Percentiles rank a stretch among this genome's conserved stretches.
These are phyloP conservation scores for Schizosaccharomyces lindneri DNA, from an alignment of 805 yeast species.

Conservation along the genomic window DNA sequence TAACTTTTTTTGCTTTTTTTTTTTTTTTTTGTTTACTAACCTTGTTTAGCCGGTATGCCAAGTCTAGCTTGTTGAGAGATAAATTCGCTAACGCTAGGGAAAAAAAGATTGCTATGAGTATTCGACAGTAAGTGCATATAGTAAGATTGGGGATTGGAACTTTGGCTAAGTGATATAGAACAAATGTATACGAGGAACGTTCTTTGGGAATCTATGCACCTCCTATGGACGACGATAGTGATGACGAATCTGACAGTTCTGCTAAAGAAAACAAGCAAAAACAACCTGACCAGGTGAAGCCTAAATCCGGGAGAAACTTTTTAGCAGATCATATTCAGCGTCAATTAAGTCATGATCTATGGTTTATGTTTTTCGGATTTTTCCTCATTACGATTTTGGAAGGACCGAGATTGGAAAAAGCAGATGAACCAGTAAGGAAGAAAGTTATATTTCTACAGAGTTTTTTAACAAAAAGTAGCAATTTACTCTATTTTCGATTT, in stretches of 20 bases:
- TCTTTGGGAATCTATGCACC: constrained; percentile 55
- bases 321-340: constrained; percentile 72
- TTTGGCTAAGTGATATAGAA: constrained; percentile 61
- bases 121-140: constrained; percentile 1
- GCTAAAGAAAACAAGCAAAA: neutral
- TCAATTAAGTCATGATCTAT: constrained; percentile 78
- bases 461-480: constrained; percentile 11
- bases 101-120: neutral
- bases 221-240: constrained; percentile 6
- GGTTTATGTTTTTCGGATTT: constrained; percentile 75
- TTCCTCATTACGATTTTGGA: constrained; percentile 75
- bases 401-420: constrained; percentile 26
- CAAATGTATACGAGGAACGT: constrained; percentile 96
- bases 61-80: neutral
- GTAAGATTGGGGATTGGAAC: constrained; percentile 71
- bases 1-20: neutral
- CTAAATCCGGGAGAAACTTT: constrained; percentile 19
- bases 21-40: neutral
- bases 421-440: neutral
- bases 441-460: neutral
- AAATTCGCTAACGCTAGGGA: neutral
- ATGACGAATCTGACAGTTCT: neutral
- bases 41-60: neutral
- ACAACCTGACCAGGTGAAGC: constrained; percentile 4
- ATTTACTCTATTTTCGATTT: constrained; percentile 45